These are phyloP conservation scores for Solioccasus polychromus DNA, from an alignment of 768 basidiomycete species.

Conservation along the genomic window DNA sequence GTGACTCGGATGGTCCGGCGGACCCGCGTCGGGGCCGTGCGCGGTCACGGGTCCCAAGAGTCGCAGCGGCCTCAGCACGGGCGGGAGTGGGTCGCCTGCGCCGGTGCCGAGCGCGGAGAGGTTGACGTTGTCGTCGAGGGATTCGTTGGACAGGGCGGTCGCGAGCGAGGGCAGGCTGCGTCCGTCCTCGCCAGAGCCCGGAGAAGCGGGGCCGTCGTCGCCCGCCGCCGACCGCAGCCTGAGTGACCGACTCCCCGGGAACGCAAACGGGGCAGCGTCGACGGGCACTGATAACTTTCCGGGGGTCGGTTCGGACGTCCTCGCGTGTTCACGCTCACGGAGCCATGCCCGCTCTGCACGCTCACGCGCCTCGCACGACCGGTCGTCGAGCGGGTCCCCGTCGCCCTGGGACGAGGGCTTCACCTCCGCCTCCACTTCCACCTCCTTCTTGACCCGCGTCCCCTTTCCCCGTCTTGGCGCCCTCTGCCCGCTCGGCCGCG, in stretches of 20 bases:
- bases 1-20: no score
- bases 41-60: slow-evolving; percentile 16
- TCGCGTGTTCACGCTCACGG: background rate
- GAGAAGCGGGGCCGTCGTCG: no score
- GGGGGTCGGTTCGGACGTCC: no score
- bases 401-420: background rate
- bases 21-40: no score
- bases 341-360: background rate
- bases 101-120: slow-evolving; percentile 5
- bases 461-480: background rate
- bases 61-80: slow-evolving; percentile 19
- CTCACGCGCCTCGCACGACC: slow-evolving; percentile 16
- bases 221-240: no score
- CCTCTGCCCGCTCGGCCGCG: background rate
- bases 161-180: slow-evolving; percentile 15
- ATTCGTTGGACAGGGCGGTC: slow-evolving; percentile 17
- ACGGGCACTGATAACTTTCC: no score
- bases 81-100: slow-evolving; percentile 15
- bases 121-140: slow-evolving; percentile 11
- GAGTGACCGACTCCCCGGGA: no score
- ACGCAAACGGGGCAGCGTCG: no score
- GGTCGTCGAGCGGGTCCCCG: slow-evolving; percentile 19
- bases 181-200: background rate
- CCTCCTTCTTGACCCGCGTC: background rate
- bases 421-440: background rate